phyloP scores from a whole-genome alignment of 1,284 basidiomycete genomes.

The Pterula multifida region DNA sequence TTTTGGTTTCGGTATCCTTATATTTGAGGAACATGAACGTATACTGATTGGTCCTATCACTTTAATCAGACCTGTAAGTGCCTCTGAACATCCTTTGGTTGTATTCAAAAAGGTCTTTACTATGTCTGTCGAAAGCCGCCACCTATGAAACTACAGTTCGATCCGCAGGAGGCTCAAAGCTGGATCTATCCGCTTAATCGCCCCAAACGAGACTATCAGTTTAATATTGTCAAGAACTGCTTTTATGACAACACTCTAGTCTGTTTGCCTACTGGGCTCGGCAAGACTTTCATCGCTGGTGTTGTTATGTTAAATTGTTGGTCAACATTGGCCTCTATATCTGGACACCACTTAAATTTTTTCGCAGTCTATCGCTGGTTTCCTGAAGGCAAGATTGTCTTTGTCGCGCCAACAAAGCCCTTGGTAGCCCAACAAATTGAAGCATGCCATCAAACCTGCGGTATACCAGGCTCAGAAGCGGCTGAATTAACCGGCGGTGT shows the following conservation, averaged over 20 bases:
- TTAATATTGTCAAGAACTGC: conserved; percentile 81
- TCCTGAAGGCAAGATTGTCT: conserved; percentile 87
- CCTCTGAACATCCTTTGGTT: not conserved
- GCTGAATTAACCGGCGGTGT: conserved; percentile 80
- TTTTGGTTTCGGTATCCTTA: not conserved
- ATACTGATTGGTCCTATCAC: conserved; percentile 2
- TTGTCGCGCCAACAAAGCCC: conserved; percentile 93
- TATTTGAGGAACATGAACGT: too few species aligned
- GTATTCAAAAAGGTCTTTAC: conserved; percentile 8
- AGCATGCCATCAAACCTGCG: conserved; percentile 89
- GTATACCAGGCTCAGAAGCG: conserved; percentile 83
- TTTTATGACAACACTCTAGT: conserved; percentile 94
- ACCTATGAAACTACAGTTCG: conserved; percentile 67
- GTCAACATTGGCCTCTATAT: conserved; percentile 14
- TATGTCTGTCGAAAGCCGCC: conserved; percentile 38
- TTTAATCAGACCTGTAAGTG: conserved; percentile 23
- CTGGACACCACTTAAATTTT: not conserved
- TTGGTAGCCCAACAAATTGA: conserved; percentile 91
- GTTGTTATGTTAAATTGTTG: conserved; percentile 91
- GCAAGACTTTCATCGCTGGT: conserved; percentile 97
- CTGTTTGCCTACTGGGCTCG: conserved; percentile 90
- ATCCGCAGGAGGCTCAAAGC: conserved; percentile 68
- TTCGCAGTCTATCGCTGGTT: conserved; percentile 82
- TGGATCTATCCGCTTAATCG: conserved; percentile 93
- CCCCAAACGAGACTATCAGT: conserved; percentile 89